Percentiles rank a stretch among this genome's conserved stretches.
These are phyloP conservation scores for Talaromyces rugulosus DNA, from an alignment of 2,329 filamentous ascomycete genomes.

Conservation along the genomic window DNA sequence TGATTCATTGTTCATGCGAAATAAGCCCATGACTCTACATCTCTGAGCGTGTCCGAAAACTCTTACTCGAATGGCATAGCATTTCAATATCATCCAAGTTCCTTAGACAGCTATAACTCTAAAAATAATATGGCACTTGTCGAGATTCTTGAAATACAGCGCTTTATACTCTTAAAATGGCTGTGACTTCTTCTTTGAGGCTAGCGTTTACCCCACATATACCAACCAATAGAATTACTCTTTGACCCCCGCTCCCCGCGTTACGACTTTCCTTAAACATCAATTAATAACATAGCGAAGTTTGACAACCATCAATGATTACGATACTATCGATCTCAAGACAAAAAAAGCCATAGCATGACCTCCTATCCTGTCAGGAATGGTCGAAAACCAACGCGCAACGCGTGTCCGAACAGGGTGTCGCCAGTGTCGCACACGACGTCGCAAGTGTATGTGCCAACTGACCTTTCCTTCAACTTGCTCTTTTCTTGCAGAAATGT, in stretches of 20 bases:
- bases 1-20: not conserved
- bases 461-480: not conserved
- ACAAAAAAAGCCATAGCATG: not conserved
- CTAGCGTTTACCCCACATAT: no score
- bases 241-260: not conserved
- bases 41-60: not conserved
- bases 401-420: conserved; percentile 41
- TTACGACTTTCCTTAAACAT: not conserved
- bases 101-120: no score
- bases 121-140: no score
- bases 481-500: not conserved
- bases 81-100: rapidly evolving
- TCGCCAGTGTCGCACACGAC: conserved; percentile 46
- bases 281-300: not conserved
- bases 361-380: not conserved
- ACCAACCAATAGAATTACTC: not conserved
- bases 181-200: no score
- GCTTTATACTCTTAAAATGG: no score
- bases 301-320: not conserved
- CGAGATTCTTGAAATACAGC: no score
- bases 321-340: not conserved
- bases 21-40: not conserved
- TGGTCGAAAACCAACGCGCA: conserved; percentile 4
- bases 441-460: conserved; percentile 34
- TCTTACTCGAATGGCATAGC: no score